These are phyloP conservation scores for Phytophthora cryptogea DNA, from an alignment of 352 stramenopile species.

Conservation along the genomic window DNA sequence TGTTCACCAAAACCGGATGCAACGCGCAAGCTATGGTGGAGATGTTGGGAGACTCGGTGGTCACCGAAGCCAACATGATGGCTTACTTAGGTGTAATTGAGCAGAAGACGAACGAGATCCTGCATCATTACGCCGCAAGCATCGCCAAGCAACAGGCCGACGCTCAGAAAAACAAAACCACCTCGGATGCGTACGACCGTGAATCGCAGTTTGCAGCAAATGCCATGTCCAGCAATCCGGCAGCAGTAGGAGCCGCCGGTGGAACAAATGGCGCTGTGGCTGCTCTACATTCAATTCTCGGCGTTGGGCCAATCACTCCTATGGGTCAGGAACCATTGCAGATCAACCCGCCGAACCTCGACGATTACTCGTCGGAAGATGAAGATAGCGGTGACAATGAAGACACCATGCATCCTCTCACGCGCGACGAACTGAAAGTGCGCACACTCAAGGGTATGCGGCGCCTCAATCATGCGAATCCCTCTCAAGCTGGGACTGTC, in stretches of 20 bases:
- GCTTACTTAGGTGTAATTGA: slow-evolving; percentile 95
- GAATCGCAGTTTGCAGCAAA: slow-evolving; percentile 46
- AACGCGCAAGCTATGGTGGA: slow-evolving; percentile 83
- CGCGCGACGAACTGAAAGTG: slow-evolving; percentile 91
- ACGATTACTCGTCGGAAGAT: slow-evolving; percentile 95
- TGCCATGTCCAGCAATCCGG: slow-evolving; percentile 12
- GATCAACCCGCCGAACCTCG: slow-evolving; percentile 93
- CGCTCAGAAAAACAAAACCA: slow-evolving; percentile 34
- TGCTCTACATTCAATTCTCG: slow-evolving; percentile 74
- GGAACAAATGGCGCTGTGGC: slow-evolving; percentile 27
- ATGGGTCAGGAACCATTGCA: slow-evolving; percentile 92
- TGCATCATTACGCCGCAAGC: slow-evolving; percentile 85
- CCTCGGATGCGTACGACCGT: slow-evolving; percentile 44
- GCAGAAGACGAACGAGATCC: slow-evolving; percentile 92
- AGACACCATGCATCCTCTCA: slow-evolving; percentile 89
- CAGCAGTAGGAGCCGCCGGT: slow-evolving; percentile 18
- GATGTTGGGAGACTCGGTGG: slow-evolving; percentile 81
- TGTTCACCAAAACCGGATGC: slow-evolving; percentile 87
- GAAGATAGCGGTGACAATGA: slow-evolving; percentile 87
- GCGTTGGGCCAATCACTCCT: slow-evolving; percentile 80
- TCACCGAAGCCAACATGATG: slow-evolving; percentile 96
- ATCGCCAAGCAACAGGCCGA: slow-evolving; percentile 49
- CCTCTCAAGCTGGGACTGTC: slow-evolving; percentile 13
- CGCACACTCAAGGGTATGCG: slow-evolving; percentile 87
- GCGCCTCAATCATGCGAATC: slow-evolving; percentile 54